phyloP scores from a whole-genome alignment of 1,284 basidiomycete genomes.

The Cutaneotrichosporon curvatum region DNA sequence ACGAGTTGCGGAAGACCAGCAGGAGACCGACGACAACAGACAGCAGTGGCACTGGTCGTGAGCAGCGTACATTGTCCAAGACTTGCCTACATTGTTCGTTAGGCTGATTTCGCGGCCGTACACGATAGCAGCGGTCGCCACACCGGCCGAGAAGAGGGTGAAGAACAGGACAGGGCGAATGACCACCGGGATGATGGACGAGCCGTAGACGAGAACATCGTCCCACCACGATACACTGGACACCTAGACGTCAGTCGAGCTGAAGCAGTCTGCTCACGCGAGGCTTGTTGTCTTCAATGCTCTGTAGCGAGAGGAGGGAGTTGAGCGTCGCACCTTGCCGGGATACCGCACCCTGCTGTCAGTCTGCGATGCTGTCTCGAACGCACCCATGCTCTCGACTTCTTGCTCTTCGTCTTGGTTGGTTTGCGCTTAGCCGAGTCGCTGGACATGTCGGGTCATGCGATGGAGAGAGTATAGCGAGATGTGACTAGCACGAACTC shows the following conservation, averaged over 20 bases:
- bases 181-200: conserved; percentile 52
- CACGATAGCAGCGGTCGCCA: conserved; percentile 35
- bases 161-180: conserved; percentile 66
- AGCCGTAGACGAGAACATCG: conserved; percentile 66
- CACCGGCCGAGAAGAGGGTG: conserved; percentile 59
- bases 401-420: background rate
- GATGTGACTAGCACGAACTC: no score
- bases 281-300: conserved; percentile 40
- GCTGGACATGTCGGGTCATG: no score
- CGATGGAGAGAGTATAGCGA: no score
- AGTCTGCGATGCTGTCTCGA: background rate
- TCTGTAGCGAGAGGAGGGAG: conserved; percentile 35
- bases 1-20: conserved; percentile 55
- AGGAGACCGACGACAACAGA: conserved; percentile 71
- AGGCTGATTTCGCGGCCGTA: conserved; percentile 37
- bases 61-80: no score
- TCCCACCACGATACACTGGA: conserved; percentile 78
- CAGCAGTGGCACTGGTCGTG: conserved; percentile 60
- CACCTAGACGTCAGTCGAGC: conserved; percentile 16
- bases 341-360: background rate
- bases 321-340: conserved; percentile 29
- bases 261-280: conserved; percentile 19
- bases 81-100: conserved; percentile 43
- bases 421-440: background rate
- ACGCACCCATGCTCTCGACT: background rate